Conservation (phyloP, 2,329 filamentous ascomycete genomes). For the Colletotrichum euphorbiae region DNA sequence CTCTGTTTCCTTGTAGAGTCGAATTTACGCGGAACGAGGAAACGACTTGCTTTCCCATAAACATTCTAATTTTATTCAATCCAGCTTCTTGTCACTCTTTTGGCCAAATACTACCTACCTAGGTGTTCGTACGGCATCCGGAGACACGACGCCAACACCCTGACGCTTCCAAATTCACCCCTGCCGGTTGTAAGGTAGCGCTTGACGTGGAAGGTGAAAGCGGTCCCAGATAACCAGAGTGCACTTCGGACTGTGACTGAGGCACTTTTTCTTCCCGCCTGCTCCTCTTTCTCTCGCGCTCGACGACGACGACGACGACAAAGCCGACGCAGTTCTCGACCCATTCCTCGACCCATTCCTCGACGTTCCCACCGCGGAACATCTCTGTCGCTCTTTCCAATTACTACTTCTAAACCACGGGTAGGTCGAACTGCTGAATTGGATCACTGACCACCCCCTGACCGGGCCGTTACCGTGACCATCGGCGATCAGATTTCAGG, state of each 20-base stretch:
- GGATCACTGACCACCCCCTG: slow-evolving; percentile 9
- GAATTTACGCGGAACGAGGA: not conserved
- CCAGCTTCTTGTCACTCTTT: slow-evolving; percentile 13
- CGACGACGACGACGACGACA: slow-evolving; percentile 7
- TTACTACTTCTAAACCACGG: slow-evolving; percentile 1
- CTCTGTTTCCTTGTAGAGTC: slow-evolving; percentile 1
- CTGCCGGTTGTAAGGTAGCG: slow-evolving; percentile 7
- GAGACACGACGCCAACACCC: slow-evolving; percentile 7
- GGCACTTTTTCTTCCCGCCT: slow-evolving; percentile 22
- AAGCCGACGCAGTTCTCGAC: slow-evolving; percentile 4
- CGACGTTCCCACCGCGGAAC: slow-evolving; percentile 28
- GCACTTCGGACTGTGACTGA: slow-evolving; percentile 13
- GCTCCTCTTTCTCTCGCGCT: slow-evolving; percentile 16
- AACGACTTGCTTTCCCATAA: not conserved
- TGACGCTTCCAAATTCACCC: slow-evolving; percentile 5
- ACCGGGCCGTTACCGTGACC: slow-evolving; percentile 2
- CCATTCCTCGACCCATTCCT: not conserved
- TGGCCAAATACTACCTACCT: not conserved
- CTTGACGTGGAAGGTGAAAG: slow-evolving; percentile 25
- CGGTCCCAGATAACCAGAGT: slow-evolving; percentile 9
- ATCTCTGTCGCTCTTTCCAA: slow-evolving; percentile 34
- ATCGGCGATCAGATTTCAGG: slow-evolving; percentile 13
- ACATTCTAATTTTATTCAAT: slow-evolving; percentile 13
- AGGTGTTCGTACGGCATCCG: no score
- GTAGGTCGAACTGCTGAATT: slow-evolving; percentile 1